Evolutionary conservation across 441 rosid genomes (phyloP).

Genomic region (Croton laevigatus): DNA sequence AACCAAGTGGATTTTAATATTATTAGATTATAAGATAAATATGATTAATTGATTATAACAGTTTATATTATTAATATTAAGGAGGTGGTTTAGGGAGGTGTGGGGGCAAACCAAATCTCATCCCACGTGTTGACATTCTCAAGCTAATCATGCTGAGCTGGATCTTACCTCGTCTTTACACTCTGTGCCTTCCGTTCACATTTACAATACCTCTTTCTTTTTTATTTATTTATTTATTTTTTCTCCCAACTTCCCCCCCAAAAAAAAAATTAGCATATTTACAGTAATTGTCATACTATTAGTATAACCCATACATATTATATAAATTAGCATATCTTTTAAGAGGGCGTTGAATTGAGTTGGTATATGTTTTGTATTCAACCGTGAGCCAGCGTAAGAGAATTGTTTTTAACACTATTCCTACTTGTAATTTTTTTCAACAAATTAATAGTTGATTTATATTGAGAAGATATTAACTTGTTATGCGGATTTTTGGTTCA

Average conservation of each 20-base stretch:
- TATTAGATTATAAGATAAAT: background rate
- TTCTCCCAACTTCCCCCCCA: no score
- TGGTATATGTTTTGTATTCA: no score
- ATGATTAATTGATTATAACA: background rate
- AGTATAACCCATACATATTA: no score
- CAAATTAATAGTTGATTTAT: no score
- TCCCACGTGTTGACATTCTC: conserved; percentile 25
- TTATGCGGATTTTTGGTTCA: no score
- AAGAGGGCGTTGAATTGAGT: no score
- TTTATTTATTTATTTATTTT: background rate
- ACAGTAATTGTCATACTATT: background rate
- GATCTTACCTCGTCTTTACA: conserved; percentile 20
- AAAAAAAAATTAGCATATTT: background rate
- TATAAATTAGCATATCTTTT: no score
- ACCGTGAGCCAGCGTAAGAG: no score
- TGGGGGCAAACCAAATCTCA: conserved; percentile 19
- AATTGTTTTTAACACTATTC: no score
- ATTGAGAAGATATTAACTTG: no score
- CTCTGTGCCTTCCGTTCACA: conserved; percentile 13
- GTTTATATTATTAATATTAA: conserved; percentile 1
- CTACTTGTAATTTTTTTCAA: no score
- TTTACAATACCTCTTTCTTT: no score
- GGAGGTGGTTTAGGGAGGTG: background rate
- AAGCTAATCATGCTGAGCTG: conserved; percentile 29
- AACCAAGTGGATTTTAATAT: background rate